Evolutionary conservation across 345 rosid species (phyloP), one percentile per base, ranked within the genome.

Genomic region (Eucalyptus shirleyi): DNA sequence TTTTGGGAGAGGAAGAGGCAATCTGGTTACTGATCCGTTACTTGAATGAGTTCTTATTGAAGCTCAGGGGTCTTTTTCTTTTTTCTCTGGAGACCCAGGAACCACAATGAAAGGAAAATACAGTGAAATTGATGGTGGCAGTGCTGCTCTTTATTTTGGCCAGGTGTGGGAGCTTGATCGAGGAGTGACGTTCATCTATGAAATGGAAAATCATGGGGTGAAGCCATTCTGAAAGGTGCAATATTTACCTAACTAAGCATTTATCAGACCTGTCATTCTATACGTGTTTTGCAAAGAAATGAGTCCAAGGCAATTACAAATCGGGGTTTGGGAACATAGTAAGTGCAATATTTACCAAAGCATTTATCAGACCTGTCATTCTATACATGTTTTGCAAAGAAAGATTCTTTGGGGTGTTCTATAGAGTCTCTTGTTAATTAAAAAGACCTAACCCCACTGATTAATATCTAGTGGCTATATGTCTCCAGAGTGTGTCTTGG

Each of bases 1-100:
- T 26, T 26, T 50, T 96, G 59, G 97, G 99, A 88, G 99, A 98
- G 92, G 98, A 93, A 87, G 99, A 97, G 91, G 97, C 95, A 50
- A 89, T 96, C 69, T 95, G 96, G 95, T 87, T 98, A 50, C 89
- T 96, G 44, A 94, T 97, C 86, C 99, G 98, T 85, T 97, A 96
- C 91, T 91, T 98, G 91, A 96, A 98, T 88, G 99, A 95, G 94
- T 94, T 94, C 90, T 83, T 96, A 23, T 30, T 93, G 88, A 96
- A 95, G 87, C 92, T 96, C 32, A 96, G 88, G 90, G 96, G 97
- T 81, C 98, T 96, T 81, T 96, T 98, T 90, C 3, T 50, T 2
- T 16, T 15, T 15, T 50, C 59, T 95, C 98, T 42, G 99, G 99
- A 53, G 99, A 98, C 89, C 97, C 99, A 69, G 91, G 96, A 40